Percentiles rank a stretch among this genome's conserved stretches.
Evolutionary conservation across 768 basidiomycete species (phyloP).

Genomic region (Collybia nuda): DNA sequence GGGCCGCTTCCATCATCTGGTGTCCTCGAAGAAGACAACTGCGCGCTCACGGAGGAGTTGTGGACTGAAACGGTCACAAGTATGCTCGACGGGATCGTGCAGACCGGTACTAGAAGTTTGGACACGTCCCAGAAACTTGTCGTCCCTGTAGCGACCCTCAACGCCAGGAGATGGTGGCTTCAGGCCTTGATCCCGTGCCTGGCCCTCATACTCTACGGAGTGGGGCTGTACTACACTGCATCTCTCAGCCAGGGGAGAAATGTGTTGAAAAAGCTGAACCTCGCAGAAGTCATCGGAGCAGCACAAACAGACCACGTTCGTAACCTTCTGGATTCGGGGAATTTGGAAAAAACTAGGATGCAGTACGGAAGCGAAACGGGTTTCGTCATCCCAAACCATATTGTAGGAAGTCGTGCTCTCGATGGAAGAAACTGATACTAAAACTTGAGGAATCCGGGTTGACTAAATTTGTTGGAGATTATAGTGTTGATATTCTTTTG

Average conservation of each 20-base stretch:
- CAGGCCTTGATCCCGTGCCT: constrained; percentile 12
- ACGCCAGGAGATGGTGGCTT: constrained; percentile 15
- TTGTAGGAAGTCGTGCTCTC: constrained; percentile 24
- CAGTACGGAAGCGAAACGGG: neutral
- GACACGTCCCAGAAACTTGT: constrained; percentile 7
- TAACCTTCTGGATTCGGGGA: constrained; percentile 2
- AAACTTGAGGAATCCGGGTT: too few relatives aligned
- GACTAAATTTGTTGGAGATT: too few relatives aligned
- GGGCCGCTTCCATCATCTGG: constrained; percentile 7
- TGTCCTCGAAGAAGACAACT: too few relatives aligned
- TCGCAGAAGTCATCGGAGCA: constrained; percentile 6
- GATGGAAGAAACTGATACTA: constrained; percentile 10
- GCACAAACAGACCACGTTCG: constrained; percentile 12
- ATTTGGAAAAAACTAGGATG: constrained; percentile 2
- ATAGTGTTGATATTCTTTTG: too few relatives aligned
- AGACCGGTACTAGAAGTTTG: constrained; percentile 10
- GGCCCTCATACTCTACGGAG: constrained; percentile 11
- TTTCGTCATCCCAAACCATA: too few relatives aligned
- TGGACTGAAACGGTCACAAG: neutral
- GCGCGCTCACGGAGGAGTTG: too few relatives aligned
- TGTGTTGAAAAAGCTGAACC: constrained; percentile 5
- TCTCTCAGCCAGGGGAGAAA: constrained; percentile 3
- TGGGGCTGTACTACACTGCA: constrained; percentile 4
- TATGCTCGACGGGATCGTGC: constrained; percentile 19
- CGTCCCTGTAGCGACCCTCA: constrained; percentile 9